Conservation (phyloP, 345 rosid species). For the Eucalyptus tenuipes region DNA sequence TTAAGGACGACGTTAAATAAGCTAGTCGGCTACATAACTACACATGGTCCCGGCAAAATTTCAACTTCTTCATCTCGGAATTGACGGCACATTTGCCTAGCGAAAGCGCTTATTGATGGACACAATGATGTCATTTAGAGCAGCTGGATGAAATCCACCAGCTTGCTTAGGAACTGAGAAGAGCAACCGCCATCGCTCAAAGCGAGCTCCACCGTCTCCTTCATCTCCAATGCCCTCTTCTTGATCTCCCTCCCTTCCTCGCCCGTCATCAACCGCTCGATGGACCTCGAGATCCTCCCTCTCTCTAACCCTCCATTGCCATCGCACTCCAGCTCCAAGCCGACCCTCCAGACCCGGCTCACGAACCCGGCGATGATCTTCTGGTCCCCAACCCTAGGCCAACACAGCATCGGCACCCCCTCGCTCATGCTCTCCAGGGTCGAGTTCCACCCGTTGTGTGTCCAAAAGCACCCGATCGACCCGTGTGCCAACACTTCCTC, state of each 20-base stretch:
- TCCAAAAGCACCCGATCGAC: background rate
- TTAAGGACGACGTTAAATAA: background rate
- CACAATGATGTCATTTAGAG: background rate
- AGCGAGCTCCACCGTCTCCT: constrained; percentile 1
- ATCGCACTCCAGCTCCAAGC: background rate
- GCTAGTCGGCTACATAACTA: background rate
- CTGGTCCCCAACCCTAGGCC: background rate
- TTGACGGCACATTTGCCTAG: background rate
- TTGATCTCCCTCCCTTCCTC: constrained; percentile 18
- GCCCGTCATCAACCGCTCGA: constrained; percentile 1
- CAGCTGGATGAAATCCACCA: constrained; percentile 8
- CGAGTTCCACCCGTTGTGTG: background rate
- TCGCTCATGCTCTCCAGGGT: background rate
- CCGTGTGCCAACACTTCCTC: background rate
- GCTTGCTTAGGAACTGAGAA: background rate
- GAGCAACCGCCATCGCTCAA: constrained; percentile 9
- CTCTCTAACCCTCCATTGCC: constrained; percentile 6
- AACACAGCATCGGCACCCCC: background rate
- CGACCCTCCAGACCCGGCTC: background rate
- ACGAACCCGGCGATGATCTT: background rate
- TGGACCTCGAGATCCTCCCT: background rate
- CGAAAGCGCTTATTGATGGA: background rate
- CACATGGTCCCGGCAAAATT: background rate
- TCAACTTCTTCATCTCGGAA: background rate
- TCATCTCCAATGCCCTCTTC: background rate